Conservation (phyloP, 2,329 filamentous ascomycete species). For the Claviceps sp. region DNA sequence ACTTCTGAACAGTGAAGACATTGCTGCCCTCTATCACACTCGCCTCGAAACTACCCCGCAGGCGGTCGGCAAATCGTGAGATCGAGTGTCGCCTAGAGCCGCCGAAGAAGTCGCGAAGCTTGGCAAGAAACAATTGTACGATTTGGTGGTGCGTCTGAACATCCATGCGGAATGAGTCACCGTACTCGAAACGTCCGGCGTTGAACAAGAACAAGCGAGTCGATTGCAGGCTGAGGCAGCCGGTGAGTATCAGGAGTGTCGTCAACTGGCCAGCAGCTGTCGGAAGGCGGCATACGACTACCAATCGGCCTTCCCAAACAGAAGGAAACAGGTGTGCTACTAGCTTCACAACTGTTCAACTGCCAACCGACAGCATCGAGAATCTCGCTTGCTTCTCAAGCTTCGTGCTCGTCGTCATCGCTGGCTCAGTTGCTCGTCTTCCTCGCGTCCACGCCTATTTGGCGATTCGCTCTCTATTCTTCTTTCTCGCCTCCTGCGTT, state of each 20-base stretch:
- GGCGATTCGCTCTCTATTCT: conserved; percentile 3
- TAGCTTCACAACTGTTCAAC: conserved; percentile 5
- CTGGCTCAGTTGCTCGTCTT: conserved; percentile 2
- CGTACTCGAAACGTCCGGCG: not conserved
- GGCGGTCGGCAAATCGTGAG: not conserved
- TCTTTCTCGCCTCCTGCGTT: conserved; percentile 5
- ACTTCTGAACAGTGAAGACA: not conserved
- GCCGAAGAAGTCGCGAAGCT: not conserved
- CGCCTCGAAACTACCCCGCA: not conserved
- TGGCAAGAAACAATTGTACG: no score
- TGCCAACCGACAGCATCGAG: conserved; percentile 3
- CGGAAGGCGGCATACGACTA: not conserved
- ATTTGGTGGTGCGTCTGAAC: not conserved
- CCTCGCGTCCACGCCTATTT: not conserved
- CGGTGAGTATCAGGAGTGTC: conserved; percentile 1
- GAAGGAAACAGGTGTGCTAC: conserved; percentile 1
- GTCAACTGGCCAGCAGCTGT: conserved; percentile 1
- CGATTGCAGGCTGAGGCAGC: no score
- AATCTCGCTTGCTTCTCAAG: not conserved
- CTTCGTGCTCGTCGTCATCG: conserved; percentile 2
- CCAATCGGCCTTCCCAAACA: not conserved
- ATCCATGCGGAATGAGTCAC: not conserved
- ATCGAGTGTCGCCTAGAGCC: no score
- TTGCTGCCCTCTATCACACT: not conserved
- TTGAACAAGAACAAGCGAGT: not conserved